phyloP scores from a whole-genome alignment of 306 rosid genomes.

The Erythrophleum fordii region DNA sequence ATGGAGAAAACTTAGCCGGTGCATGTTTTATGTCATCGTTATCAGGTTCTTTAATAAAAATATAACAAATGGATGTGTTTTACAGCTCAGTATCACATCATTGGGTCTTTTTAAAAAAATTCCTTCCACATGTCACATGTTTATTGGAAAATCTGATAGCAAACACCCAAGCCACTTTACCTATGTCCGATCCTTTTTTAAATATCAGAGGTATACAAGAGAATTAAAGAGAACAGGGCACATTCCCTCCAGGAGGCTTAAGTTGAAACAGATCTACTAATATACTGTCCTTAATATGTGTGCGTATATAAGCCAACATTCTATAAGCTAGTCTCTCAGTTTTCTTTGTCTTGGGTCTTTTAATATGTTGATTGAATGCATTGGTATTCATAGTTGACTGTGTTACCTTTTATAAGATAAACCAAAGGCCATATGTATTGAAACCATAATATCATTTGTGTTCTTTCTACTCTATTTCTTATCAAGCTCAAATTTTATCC shows the following conservation, averaged over 20 bases:
- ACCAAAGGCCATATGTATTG: not conserved
- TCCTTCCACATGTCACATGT: too few relatives aligned
- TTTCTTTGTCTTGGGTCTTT: constrained; percentile 11
- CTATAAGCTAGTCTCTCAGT: constrained; percentile 4
- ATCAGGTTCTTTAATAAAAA: too few relatives aligned
- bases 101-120: too few relatives aligned
- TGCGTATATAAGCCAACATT: not conserved
- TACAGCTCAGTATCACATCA: too few relatives aligned
- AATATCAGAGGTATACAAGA: too few relatives aligned
- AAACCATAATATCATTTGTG: not conserved
- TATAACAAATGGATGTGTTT: too few relatives aligned
- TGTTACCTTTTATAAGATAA: not conserved
- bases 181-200: too few relatives aligned
- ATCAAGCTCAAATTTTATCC: not conserved
- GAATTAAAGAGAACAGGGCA: constrained; percentile 8
- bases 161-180: too few relatives aligned
- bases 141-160: too few relatives aligned
- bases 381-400: not conserved
- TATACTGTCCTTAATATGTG: not conserved
- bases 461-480: not conserved
- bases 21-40: too few relatives aligned
- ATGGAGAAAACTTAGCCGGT: too few relatives aligned
- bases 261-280: constrained; percentile 26
- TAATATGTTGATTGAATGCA: constrained; percentile 11
- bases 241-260: constrained; percentile 20